A percentile compares a stretch with the other conserved stretches of the same genome.
phyloP scores from a whole-genome alignment of 2,329 filamentous ascomycete species.

The Zymoseptoria brevis region DNA sequence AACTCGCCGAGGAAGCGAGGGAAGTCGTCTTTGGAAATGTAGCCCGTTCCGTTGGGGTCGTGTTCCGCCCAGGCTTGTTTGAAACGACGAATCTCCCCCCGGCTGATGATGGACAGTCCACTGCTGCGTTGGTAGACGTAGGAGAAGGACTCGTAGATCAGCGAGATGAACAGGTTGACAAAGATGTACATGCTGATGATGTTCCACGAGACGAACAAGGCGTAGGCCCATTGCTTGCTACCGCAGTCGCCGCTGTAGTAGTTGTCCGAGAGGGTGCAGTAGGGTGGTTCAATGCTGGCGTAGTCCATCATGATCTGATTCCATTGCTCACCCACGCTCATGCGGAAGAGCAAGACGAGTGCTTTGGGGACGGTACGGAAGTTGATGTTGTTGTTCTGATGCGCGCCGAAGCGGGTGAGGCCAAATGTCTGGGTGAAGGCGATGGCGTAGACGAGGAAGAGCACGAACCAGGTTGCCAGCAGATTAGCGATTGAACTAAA shows the following conservation, averaged over 20 bases:
- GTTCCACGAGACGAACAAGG: constrained; percentile 93
- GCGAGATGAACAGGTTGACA: constrained; percentile 92
- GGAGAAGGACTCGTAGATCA: constrained; percentile 98
- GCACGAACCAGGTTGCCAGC: constrained; percentile 91
- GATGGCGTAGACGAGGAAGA: constrained; percentile 94
- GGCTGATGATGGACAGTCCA: constrained; percentile 79
- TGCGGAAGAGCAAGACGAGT: constrained; percentile 83
- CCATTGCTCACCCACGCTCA: constrained; percentile 93
- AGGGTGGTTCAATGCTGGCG: constrained; percentile 67
- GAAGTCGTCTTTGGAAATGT: constrained; percentile 82
- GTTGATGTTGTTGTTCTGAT: constrained; percentile 73
- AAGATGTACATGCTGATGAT: constrained; percentile 99
- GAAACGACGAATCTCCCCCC: constrained; percentile 91
- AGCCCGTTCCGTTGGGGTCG: constrained; percentile 84
- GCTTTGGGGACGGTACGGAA: constrained; percentile 92
- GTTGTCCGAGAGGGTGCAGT: constrained; percentile 62
- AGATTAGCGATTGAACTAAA: constrained; percentile 83
- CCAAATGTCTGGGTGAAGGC: constrained; percentile 94
- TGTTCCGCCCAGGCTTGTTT: constrained; percentile 97
- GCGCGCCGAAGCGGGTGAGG: constrained; percentile 72
- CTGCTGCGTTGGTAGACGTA: constrained; percentile 97
- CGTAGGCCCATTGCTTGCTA: constrained; percentile 77
- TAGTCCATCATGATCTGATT: constrained; percentile 96
- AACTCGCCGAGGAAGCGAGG: constrained; percentile 81
- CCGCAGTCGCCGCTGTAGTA: constrained; percentile 92